Evolutionary conservation across 2,329 filamentous ascomycete species (phyloP).

Genomic region (Sclerotinia spermophila): DNA sequence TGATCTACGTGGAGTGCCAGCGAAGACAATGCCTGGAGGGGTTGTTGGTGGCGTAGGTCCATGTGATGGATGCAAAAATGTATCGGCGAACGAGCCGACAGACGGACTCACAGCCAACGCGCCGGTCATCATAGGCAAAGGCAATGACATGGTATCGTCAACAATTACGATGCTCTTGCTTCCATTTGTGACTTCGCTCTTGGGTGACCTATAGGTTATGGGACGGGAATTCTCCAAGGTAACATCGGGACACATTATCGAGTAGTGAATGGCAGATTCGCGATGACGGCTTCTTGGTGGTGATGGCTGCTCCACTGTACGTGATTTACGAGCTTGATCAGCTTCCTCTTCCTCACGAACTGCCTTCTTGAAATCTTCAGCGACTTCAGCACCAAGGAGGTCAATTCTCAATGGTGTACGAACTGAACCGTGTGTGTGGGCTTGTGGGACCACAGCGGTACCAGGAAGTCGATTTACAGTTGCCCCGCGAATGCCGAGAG

Average conservation of each 20-base stretch:
- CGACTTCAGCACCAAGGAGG: constrained; percentile 71
- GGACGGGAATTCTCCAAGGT: constrained; percentile 26
- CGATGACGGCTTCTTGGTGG: constrained; percentile 20
- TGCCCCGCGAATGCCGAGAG: constrained; percentile 40
- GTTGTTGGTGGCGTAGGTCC: constrained; percentile 61
- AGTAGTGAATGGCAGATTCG: constrained; percentile 27
- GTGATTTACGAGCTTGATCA: constrained; percentile 33
- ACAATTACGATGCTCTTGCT: constrained; percentile 90
- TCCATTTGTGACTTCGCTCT: constrained; percentile 55
- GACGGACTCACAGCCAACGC: constrained; percentile 43
- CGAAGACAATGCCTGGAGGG: constrained; percentile 46
- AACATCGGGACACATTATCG: constrained; percentile 30
- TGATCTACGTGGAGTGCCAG: constrained; percentile 50
- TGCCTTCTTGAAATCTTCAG: constrained; percentile 74
- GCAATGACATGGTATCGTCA: constrained; percentile 42
- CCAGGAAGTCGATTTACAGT: constrained; percentile 58
- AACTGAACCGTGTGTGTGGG: constrained; percentile 43
- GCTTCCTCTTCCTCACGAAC: constrained; percentile 60
- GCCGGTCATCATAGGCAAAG: constrained; percentile 49
- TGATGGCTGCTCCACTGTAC: constrained; percentile 30
- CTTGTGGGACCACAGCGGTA: constrained; percentile 58
- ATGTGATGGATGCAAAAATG: constrained; percentile 46
- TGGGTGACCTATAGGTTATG: constrained; percentile 20
- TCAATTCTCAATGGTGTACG: constrained; percentile 68
- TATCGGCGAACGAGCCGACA: constrained; percentile 52